Base-by-base conservation (phyloP, 768 basidiomycete genomes). In the Pisolithus albus region DNA sequence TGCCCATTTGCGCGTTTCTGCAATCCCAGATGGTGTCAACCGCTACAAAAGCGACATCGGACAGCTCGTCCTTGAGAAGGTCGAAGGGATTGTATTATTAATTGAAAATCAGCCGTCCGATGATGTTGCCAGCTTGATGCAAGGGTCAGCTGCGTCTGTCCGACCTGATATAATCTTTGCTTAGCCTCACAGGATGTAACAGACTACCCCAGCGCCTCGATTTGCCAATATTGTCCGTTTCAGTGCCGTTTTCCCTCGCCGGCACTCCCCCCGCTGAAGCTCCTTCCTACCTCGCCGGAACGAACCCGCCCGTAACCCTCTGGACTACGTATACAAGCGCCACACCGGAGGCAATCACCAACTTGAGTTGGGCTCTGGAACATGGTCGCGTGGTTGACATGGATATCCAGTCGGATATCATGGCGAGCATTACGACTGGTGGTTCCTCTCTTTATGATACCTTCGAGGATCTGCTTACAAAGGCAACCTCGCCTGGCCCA, bases 401-500 rank as follows among this genome's bases (percentile, higher is more conserved):
- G 54, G 81, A 87, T 59, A 73, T 91, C 46, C 74, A 78, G 53
- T 72, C 74, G 26, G 73, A 75, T 44, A 70, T 86, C 46, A 73
- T 76, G 4, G 64, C 61, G 6, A 46, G 55, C 23, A 79, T 81
- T 47, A 61, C 77, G 11, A 45, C 15, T 16, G 28, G 43, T 7
- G 43, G 43, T 28, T 9, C 43, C 43, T 71, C 77, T 4, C 72
- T 78, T 24, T 79, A 77, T 68, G 88, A 91, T 49, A 73, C 69
- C 0, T 77, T 92, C 28, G 83, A 88, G 61, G 88, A 90, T 50
- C 61, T 88, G 47, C 72, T 92, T 53, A 73, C 76, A 40, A 88
- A 83, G 62, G 80, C 83, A 21, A 78, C 76, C 21, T 54, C 45
- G 47, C 47, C 53, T n/a, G 54, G 46, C 18, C 4, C 54, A 16